A percentile compares a stretch with the other conserved stretches of the same genome.
phyloP scores from a whole-genome alignment of 2,329 filamentous ascomycete genomes.

The Aspergillaceae sp. region DNA sequence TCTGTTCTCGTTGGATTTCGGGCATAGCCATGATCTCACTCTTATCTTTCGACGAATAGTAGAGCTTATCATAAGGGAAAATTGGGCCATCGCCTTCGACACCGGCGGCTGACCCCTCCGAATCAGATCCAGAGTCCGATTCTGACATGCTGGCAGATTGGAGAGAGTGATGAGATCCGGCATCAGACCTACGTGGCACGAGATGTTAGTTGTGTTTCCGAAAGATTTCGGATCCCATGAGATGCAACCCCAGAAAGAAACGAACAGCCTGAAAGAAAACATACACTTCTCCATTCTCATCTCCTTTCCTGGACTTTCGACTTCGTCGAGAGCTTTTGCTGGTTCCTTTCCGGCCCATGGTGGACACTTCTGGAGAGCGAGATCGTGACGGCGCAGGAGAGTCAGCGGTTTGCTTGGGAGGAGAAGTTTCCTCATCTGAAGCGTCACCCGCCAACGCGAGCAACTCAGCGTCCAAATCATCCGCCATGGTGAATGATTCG shows the following conservation, averaged over 20 bases:
- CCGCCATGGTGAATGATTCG: conserved; percentile 56
- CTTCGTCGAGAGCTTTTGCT: conserved; percentile 31
- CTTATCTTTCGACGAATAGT: conserved; percentile 64
- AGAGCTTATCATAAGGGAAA: conserved; percentile 82
- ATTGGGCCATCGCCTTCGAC: conserved; percentile 44
- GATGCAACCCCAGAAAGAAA: conserved; percentile 5
- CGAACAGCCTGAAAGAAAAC: conserved; percentile 30
- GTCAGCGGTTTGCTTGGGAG: conserved; percentile 47
- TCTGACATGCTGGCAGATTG: conserved; percentile 85
- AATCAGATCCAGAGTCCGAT: conserved; percentile 68
- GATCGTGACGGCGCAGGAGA: conserved; percentile 47
- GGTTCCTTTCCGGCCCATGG: conserved; percentile 41
- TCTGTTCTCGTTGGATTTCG: conserved; percentile 82
- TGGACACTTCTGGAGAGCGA: conserved; percentile 35
- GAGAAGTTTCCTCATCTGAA: conserved; percentile 46
- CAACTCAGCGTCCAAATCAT: conserved; percentile 79
- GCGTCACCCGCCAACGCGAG: conserved; percentile 75
- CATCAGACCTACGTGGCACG: conserved; percentile 51
- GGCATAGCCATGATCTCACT: conserved; percentile 73
- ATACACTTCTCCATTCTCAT: conserved; percentile 79
- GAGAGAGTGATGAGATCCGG: conserved; percentile 46
- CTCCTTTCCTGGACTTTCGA: conserved; percentile 49
- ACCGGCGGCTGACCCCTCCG: conserved; percentile 45
- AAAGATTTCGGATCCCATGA: background rate
- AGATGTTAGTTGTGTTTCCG: conserved; percentile 6